Percentiles rank a stretch among this genome's conserved stretches.
Conservation (phyloP, 208 protist species). For the Zelonia costaricensis region DNA sequence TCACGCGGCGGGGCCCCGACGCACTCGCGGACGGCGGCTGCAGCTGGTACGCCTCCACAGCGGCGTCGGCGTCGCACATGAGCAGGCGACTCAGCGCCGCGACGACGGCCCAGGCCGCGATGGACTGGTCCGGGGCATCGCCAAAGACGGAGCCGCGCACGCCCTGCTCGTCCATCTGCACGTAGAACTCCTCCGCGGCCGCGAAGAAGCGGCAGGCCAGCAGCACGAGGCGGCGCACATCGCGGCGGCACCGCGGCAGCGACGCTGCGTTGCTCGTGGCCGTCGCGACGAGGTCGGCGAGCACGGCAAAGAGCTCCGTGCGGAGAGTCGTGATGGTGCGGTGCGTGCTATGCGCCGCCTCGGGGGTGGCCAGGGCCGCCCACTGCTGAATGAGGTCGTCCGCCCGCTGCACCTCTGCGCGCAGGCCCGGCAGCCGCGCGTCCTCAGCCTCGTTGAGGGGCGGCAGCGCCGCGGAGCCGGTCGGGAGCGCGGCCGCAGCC, state of each 20-base stretch:
- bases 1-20: conserved; percentile 15
- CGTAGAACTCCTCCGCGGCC: conserved; percentile 43
- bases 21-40: neutral
- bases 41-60: conserved; percentile 11
- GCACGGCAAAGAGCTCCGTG: neutral
- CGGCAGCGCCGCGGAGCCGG: no score
- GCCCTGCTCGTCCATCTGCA: conserved; percentile 25
- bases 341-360: conserved; percentile 12
- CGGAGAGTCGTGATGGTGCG: conserved; percentile 17
- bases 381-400: conserved; percentile 12
- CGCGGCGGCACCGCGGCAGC: neutral
- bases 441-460: conserved; percentile 10
- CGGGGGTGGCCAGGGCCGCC: conserved; percentile 3
- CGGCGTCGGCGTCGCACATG: conserved; percentile 24
- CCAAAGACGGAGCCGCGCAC: conserved; percentile 16
- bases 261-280: neutral
- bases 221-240: conserved; percentile 18
- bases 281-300: conserved; percentile 1
- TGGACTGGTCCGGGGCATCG: conserved; percentile 17
- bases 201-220: conserved; percentile 28
- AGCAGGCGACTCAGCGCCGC: conserved; percentile 37
- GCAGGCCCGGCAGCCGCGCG: conserved; percentile 10
- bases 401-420: conserved; percentile 1
- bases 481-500: neutral
- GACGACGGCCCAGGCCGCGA: conserved; percentile 28